These are phyloP conservation scores for Colletotrichum lini DNA, from an alignment of 2,329 filamentous ascomycete genomes.

Conservation along the genomic window DNA sequence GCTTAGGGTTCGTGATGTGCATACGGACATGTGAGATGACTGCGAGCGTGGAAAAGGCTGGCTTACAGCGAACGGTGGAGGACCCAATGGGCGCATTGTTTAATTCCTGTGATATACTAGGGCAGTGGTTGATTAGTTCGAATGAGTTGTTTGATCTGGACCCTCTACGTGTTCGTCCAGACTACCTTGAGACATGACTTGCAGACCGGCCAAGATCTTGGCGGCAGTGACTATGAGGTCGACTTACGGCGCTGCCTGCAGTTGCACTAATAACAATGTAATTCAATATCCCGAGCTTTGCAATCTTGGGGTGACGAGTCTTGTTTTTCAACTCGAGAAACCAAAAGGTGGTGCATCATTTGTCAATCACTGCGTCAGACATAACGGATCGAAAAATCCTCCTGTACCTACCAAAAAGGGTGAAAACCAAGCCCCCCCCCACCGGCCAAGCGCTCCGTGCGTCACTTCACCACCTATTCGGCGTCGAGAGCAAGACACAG, in stretches of 20 bases:
- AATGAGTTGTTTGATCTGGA: conserved; percentile 30
- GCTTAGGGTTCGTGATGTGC: conserved; percentile 26
- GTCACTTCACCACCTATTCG: background rate
- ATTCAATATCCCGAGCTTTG: background rate
- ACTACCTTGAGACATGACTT: conserved; percentile 16
- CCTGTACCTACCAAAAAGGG: background rate
- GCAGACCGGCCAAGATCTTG: conserved; percentile 22
- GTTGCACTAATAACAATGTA: background rate
- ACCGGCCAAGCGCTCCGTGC: background rate
- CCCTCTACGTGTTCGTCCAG: background rate
- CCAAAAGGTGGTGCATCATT: background rate
- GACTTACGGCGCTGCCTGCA: background rate
- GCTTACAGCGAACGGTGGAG: conserved; percentile 18
- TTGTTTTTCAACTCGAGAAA: background rate
- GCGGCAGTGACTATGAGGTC: background rate
- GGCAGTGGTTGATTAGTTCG: conserved; percentile 18
- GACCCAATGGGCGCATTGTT: conserved; percentile 16
- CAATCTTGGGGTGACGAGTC: background rate
- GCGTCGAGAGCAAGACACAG: background rate
- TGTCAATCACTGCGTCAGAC: background rate
- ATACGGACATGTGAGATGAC: conserved; percentile 40
- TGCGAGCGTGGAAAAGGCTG: conserved; percentile 15
- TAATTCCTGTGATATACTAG: conserved; percentile 29
- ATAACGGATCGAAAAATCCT: background rate
- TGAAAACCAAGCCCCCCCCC: no score